phyloP scores from a whole-genome alignment of 768 basidiomycete species.

The Suillus spraguei region DNA sequence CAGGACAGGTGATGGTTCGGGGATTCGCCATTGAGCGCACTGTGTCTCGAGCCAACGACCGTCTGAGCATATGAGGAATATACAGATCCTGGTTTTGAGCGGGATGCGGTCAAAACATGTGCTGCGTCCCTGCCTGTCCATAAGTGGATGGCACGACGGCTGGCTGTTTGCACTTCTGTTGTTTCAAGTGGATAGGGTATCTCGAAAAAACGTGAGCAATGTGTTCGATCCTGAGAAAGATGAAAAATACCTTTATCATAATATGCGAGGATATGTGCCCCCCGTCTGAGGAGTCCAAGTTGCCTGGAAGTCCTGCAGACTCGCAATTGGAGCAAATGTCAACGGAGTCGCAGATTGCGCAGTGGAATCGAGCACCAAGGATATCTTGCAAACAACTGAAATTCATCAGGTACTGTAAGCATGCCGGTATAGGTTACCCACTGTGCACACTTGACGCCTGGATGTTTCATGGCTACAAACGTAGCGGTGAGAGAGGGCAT shows the following conservation, averaged over 20 bases:
- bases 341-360: slow-evolving; percentile 82
- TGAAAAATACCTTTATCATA: slow-evolving; percentile 80
- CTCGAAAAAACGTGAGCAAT: slow-evolving; percentile 39
- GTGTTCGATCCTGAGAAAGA: not conserved
- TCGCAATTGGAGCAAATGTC: slow-evolving; percentile 91
- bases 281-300: slow-evolving; percentile 73
- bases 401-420: not conserved
- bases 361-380: slow-evolving; percentile 91
- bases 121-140: slow-evolving; percentile 81
- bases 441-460: slow-evolving; percentile 86
- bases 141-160: slow-evolving; percentile 68
- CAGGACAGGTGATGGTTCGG: slow-evolving; percentile 65
- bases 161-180: slow-evolving; percentile 74
- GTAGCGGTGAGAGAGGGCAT: slow-evolving; percentile 11
- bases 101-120: slow-evolving; percentile 49
- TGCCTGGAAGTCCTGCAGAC: slow-evolving; percentile 82
- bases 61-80: slow-evolving; percentile 69
- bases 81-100: slow-evolving; percentile 59
- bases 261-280: slow-evolving; percentile 88
- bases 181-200: slow-evolving; percentile 84
- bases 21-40: slow-evolving; percentile 30
- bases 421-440: slow-evolving; percentile 40
- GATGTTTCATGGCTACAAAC: slow-evolving; percentile 67
- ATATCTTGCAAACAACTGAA: slow-evolving; percentile 88
- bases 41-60: slow-evolving; percentile 55